phyloP scores from a whole-genome alignment of 306 rosid genomes.

The Astragalus membranaceus region DNA sequence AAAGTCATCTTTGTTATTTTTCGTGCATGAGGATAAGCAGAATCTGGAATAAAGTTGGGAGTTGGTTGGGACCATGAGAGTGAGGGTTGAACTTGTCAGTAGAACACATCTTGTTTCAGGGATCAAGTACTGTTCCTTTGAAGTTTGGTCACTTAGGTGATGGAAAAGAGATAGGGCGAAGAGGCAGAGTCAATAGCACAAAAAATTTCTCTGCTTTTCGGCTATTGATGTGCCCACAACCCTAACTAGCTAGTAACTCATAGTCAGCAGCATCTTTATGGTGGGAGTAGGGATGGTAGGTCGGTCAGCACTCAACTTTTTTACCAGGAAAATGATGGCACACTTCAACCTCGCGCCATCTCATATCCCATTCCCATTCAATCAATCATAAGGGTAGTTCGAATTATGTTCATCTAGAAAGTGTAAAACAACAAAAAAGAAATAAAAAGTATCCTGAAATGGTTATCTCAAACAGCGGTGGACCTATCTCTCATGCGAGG shows the following conservation, averaged over 20 bases:
- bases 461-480: background rate
- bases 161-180: background rate
- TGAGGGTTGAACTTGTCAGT: constrained; percentile 20
- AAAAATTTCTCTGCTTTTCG: constrained; percentile 13
- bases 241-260: constrained; percentile 30
- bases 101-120: constrained; percentile 1
- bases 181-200: constrained; percentile 15
- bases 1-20: background rate
- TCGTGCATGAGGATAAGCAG: background rate
- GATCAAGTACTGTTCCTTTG: background rate
- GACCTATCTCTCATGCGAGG: no score
- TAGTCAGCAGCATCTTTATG: constrained; percentile 13
- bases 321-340: constrained; percentile 30
- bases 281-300: constrained; percentile 29
- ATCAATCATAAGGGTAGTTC: constrained; percentile 17
- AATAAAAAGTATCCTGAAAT: no score
- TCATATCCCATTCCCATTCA: constrained; percentile 13
- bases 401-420: constrained; percentile 9
- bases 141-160: constrained; percentile 2
- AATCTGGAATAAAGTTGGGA: constrained; percentile 14
- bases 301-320: constrained; percentile 27
- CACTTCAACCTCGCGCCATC: constrained; percentile 20
- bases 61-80: constrained; percentile 6
- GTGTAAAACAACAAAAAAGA: background rate
- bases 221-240: constrained; percentile 37